Evolutionary conservation across 2,329 filamentous ascomycete genomes (phyloP).

Genomic region (Monosporascus sp.): DNA sequence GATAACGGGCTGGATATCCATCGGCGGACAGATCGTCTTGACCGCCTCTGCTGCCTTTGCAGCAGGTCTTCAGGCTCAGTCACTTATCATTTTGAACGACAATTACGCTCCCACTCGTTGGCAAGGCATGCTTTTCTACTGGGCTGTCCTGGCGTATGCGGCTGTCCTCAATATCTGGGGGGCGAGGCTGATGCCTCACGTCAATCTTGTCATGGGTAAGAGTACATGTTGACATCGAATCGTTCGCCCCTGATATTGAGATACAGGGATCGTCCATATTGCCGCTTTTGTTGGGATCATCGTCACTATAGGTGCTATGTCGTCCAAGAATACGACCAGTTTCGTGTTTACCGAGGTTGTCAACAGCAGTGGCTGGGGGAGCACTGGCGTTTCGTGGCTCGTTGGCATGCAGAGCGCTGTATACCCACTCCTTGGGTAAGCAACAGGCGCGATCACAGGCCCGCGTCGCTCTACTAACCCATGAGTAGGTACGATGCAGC

Average conservation of each 20-base stretch:
- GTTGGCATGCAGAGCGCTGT: conserved; percentile 24
- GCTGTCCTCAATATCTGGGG: conserved; percentile 37
- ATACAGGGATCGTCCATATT: no score
- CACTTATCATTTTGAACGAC: conserved; percentile 36
- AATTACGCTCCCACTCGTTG: conserved; percentile 36
- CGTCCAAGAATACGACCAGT: conserved; percentile 19
- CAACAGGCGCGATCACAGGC: no score
- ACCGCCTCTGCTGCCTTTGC: conserved; percentile 43
- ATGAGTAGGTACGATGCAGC: conserved; percentile 30
- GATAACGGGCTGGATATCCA: conserved; percentile 36
- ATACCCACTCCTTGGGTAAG: no score
- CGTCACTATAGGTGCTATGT: conserved; percentile 24
- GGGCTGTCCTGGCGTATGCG: conserved; percentile 34
- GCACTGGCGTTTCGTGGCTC: conserved; percentile 27
- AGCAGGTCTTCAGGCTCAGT: conserved; percentile 37
- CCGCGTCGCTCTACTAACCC: no score
- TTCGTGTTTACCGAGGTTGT: conserved; percentile 28
- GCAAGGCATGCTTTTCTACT: conserved; percentile 43
- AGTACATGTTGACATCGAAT: conserved; percentile 8
- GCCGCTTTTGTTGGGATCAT: conserved; percentile 13
- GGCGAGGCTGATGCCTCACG: conserved; percentile 28
- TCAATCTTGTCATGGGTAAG: conserved; percentile 27
- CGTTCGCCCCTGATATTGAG: no score
- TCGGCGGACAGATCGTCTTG: conserved; percentile 39
- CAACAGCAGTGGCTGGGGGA: conserved; percentile 28